phyloP scores from a whole-genome alignment of 768 basidiomycete species.

The Termitomyces sp. region DNA sequence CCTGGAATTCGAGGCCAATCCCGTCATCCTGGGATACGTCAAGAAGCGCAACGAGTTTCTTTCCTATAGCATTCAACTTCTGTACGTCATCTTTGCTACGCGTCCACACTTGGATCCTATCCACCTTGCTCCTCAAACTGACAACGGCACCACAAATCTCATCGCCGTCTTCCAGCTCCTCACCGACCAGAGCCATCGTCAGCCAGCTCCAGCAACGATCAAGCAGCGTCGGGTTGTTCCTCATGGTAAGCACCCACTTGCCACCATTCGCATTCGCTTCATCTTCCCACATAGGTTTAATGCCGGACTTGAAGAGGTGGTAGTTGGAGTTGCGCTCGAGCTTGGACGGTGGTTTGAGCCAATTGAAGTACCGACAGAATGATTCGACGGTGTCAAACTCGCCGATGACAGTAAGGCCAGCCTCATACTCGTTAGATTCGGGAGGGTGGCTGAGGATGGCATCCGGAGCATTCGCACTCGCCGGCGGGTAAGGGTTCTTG shows the following conservation, averaged over 20 bases:
- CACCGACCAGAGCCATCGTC: slow-evolving; percentile 87
- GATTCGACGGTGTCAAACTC: slow-evolving; percentile 88
- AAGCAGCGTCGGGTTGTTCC: slow-evolving; percentile 69
- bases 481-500: slow-evolving; percentile 57
- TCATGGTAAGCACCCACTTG: slow-evolving; percentile 95
- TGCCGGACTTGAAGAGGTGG: slow-evolving; percentile 91
- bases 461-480: slow-evolving; percentile 24
- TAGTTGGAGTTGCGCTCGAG: slow-evolving; percentile 91
- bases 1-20: slow-evolving; percentile 90
- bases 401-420: slow-evolving; percentile 79
- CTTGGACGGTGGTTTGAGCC: slow-evolving; percentile 87
- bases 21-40: slow-evolving; percentile 81
- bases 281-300: slow-evolving; percentile 98
- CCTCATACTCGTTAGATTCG: slow-evolving; percentile 76
- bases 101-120: slow-evolving; percentile 91
- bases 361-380: slow-evolving; percentile 91
- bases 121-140: slow-evolving; percentile 79
- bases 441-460: slow-evolving; percentile 38
- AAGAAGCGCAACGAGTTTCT: slow-evolving; percentile 74
- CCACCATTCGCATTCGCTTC: slow-evolving; percentile 87
- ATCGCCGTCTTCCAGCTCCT: slow-evolving; percentile 66
- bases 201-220: slow-evolving; percentile 91
- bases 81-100: slow-evolving; percentile 83
- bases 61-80: slow-evolving; percentile 78
- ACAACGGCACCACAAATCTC: slow-evolving; percentile 88